Conservation (phyloP, 306 rosid species). For the Dryas drummondii region DNA sequence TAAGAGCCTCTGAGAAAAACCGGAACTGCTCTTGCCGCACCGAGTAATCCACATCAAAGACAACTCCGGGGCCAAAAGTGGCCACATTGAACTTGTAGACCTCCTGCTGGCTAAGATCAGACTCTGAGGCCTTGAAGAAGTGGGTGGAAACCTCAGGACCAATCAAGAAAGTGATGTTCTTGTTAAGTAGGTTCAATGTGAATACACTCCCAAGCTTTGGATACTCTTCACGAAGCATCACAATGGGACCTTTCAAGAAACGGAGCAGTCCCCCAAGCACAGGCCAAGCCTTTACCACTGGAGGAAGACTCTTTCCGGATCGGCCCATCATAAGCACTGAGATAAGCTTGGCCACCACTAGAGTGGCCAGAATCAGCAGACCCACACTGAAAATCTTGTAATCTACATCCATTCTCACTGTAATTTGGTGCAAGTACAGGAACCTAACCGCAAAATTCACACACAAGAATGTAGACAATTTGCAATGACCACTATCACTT, state of each 20-base stretch:
- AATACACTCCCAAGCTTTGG: slow-evolving; percentile 87
- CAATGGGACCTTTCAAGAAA: slow-evolving; percentile 77
- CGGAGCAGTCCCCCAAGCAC: slow-evolving; percentile 63
- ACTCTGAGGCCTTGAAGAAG: slow-evolving; percentile 82
- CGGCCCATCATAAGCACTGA: slow-evolving; percentile 51
- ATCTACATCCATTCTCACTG: slow-evolving; percentile 34
- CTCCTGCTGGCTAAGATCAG: slow-evolving; percentile 94
- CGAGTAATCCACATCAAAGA: slow-evolving; percentile 89
- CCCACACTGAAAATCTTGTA: slow-evolving; percentile 46
- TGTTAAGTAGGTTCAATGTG: slow-evolving; percentile 64
- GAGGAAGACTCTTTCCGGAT: slow-evolving; percentile 65
- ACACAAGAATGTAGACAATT: background rate
- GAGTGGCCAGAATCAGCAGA: slow-evolving; percentile 59
- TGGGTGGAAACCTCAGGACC: slow-evolving; percentile 95
- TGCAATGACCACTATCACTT: background rate
- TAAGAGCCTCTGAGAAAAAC: slow-evolving; percentile 87
- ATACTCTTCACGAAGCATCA: slow-evolving; percentile 77
- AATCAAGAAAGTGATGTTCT: slow-evolving; percentile 75
- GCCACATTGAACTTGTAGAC: slow-evolving; percentile 95
- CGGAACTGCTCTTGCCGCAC: slow-evolving; percentile 88
- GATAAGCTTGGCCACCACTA: slow-evolving; percentile 59
- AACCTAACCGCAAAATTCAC: slow-evolving; percentile 10
- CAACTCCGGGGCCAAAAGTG: slow-evolving; percentile 94
- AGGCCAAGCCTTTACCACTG: slow-evolving; percentile 52
- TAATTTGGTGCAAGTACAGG: background rate